Conservation (phyloP, 441 rosid genomes). For the Hura crepitans region DNA sequence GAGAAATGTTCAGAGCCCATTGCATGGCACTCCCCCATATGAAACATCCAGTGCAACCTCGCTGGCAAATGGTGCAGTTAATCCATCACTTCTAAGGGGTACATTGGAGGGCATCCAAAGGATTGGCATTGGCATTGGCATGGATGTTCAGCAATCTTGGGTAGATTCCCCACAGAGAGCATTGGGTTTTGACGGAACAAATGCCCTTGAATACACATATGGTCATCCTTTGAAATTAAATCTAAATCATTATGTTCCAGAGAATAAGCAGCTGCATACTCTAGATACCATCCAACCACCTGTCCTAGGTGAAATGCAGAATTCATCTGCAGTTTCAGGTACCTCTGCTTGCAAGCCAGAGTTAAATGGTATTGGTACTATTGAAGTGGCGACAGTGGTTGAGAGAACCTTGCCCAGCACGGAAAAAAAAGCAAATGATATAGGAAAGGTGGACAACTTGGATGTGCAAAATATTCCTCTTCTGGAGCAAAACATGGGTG, state of each 20-base stretch:
- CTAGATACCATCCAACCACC: slow-evolving; percentile 37
- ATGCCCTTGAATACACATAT: slow-evolving; percentile 42
- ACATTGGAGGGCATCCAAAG: slow-evolving; percentile 50
- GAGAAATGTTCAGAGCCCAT: slow-evolving; percentile 61
- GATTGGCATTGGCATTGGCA: slow-evolving; percentile 39
- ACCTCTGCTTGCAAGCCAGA: slow-evolving; percentile 28
- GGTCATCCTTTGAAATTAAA: slow-evolving; percentile 33
- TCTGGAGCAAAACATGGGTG: slow-evolving; percentile 26
- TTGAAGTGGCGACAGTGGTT: slow-evolving; percentile 34
- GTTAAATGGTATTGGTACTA: slow-evolving; percentile 24
- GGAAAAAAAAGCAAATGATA: slow-evolving; percentile 37
- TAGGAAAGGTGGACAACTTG: slow-evolving; percentile 29
- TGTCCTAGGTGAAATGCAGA: slow-evolving; percentile 32
- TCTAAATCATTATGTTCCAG: slow-evolving; percentile 34
- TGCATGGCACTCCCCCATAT: slow-evolving; percentile 45
- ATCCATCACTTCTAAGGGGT: slow-evolving; percentile 41
- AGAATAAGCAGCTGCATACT: slow-evolving; percentile 33
- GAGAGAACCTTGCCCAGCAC: slow-evolving; percentile 35
- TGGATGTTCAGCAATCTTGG: slow-evolving; percentile 54
- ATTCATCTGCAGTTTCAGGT: slow-evolving; percentile 34
- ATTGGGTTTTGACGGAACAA: slow-evolving; percentile 51
- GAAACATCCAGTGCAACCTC: slow-evolving; percentile 45
- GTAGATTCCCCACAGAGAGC: slow-evolving; percentile 47
- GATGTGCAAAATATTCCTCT: slow-evolving; percentile 26
- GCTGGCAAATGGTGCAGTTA: slow-evolving; percentile 53